Base-by-base conservation (phyloP, 2,329 filamentous ascomycete genomes). In the Penicillium occitanis region DNA sequence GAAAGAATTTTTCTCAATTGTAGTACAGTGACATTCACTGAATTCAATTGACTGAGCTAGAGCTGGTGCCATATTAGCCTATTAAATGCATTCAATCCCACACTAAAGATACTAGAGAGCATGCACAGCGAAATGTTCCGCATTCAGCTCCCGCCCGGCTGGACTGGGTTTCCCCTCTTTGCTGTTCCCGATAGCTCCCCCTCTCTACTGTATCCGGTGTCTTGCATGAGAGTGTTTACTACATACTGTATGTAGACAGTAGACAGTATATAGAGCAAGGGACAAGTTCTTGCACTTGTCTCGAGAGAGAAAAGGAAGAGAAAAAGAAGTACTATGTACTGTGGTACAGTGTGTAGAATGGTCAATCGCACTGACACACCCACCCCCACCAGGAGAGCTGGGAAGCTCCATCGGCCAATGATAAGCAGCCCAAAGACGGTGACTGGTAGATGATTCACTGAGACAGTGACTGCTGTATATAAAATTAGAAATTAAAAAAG, bases 71-170 rank as follows among this genome's bases (percentile, higher is more conserved):
- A 51, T 6, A 14, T 13, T 13, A 35, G 51, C 51, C 51, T 55
- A 55, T 55, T 5, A 55, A 19, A 35, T 19, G n/a, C 30, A 51
- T 51, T 5, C 25, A 51, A 51, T 51, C 14, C 3, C 22, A 8
- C 48, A 30, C 48, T 51, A 17, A 17, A 17, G 1, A 17, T 10
- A 51, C 22, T 51, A 30, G 22, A 19, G 51, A 57, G 33, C 19
- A 60, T 60, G 57, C 57, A 46, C 37, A 60, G 57, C 40, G 57
- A 57, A 40, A 57, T 60, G 57, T 60, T 60, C 57, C 57, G 57
- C 57, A 46, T 60, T 60, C 57, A 60, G 57, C 57, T 60, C 37
- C 55, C 57, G 57, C 57, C 40, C 10, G 33, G 30, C 11, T 57
- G 53, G 53, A 11, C 11, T 57, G 53, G 53, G n/a, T 25, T 57